Percentiles rank a stretch among this genome's conserved stretches.
Conservation (phyloP, 352 stramenopile species). For the Phytopythium vexans region DNA sequence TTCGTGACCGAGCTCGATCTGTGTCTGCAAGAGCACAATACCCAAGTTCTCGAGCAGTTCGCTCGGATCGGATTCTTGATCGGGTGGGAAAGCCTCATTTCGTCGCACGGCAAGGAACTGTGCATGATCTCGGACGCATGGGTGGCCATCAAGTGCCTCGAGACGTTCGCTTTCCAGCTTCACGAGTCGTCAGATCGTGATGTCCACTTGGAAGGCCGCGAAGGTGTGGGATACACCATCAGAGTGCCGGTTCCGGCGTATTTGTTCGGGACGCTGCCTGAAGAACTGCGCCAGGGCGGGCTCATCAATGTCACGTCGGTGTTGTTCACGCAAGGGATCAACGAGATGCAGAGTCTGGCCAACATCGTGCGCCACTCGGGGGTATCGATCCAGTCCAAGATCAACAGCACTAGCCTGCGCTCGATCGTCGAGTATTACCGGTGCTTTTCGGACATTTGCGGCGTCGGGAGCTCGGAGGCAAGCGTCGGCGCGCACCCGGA, state of each 20-base stretch:
- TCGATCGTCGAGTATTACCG: slow-evolving; percentile 80
- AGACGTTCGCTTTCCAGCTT: slow-evolving; percentile 84
- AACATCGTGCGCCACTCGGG: slow-evolving; percentile 85
- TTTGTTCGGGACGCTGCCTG: slow-evolving; percentile 49
- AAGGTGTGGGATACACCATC: slow-evolving; percentile 68
- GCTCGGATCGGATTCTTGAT: slow-evolving; percentile 84
- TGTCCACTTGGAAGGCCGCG: slow-evolving; percentile 59
- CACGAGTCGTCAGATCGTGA: slow-evolving; percentile 35
- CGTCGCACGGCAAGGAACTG: slow-evolving; percentile 93
- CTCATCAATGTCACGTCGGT: slow-evolving; percentile 76
- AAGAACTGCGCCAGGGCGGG: slow-evolving; percentile 40
- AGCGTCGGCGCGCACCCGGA: slow-evolving; percentile 61
- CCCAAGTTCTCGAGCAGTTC: slow-evolving; percentile 66
- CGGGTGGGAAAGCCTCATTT: slow-evolving; percentile 94
- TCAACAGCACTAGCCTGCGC: slow-evolving; percentile 76
- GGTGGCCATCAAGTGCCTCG: slow-evolving; percentile 86
- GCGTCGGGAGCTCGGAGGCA: slow-evolving; percentile 36
- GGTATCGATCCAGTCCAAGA: slow-evolving; percentile 80
- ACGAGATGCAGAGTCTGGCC: slow-evolving; percentile 92
- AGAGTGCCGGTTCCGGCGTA: slow-evolving; percentile 39
- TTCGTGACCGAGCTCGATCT: slow-evolving; percentile 80
- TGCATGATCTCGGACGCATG: slow-evolving; percentile 93
- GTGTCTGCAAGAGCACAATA: slow-evolving; percentile 57
- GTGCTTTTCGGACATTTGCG: slow-evolving; percentile 36
- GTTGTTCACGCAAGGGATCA: slow-evolving; percentile 90